These are phyloP conservation scores for Phytophthora ohioensis DNA, from an alignment of 352 stramenopile genomes.

Conservation along the genomic window DNA sequence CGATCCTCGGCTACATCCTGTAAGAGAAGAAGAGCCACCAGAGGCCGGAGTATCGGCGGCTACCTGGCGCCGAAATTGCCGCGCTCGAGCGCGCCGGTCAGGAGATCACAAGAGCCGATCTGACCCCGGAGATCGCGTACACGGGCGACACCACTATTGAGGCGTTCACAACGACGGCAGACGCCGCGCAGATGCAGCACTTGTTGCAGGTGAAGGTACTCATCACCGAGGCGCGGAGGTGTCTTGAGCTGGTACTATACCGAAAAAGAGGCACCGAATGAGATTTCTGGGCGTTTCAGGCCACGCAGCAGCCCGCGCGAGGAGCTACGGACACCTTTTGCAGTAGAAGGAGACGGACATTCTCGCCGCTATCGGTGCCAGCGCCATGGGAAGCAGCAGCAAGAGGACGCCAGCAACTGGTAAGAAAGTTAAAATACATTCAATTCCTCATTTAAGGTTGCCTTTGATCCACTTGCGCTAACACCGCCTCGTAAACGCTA, in stretches of 20 bases:
- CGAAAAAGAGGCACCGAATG: constrained; percentile 18
- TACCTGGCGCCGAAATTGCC: constrained; percentile 54
- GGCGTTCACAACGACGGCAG: constrained; percentile 46
- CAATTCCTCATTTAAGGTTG: too few relatives aligned
- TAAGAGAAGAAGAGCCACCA: constrained; percentile 66
- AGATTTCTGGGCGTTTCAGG: constrained; percentile 38
- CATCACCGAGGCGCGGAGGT: constrained; percentile 73
- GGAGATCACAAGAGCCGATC: constrained; percentile 45
- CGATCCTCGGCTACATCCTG: constrained; percentile 81
- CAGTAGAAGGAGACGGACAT: too few relatives aligned
- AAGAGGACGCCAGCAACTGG: too few relatives aligned
- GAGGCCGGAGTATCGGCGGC: constrained; percentile 55
- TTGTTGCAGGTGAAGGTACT: constrained; percentile 73
- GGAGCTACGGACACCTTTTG: too few relatives aligned
- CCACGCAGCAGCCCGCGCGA: constrained; percentile 47
- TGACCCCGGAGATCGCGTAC: constrained; percentile 78
- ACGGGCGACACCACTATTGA: constrained; percentile 83
- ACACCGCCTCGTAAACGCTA: too few relatives aligned
- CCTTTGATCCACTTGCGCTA: too few relatives aligned
- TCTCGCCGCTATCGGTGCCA: too few relatives aligned
- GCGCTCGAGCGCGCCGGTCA: constrained; percentile 53
- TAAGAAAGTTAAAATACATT: too few relatives aligned
- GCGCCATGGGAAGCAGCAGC: too few relatives aligned
- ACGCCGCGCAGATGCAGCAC: constrained; percentile 41
- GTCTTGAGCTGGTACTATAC: constrained; percentile 8